Base-by-base conservation (phyloP, 371 early-diverging fungal genomes). In the Mortierella sp. region DNA sequence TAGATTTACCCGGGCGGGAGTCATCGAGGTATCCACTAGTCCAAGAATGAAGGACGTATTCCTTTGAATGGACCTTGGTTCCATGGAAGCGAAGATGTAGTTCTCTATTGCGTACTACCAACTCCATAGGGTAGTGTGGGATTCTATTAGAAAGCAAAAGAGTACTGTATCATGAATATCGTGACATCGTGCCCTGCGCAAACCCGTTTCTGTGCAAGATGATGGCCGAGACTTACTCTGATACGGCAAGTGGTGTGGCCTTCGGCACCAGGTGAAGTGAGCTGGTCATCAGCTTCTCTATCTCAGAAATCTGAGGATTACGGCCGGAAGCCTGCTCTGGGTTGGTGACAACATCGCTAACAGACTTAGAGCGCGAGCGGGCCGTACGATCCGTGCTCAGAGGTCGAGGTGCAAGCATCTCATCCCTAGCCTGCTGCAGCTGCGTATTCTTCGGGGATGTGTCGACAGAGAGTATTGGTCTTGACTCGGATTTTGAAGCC, bases 1-100 rank as follows among this genome's bases (percentile, higher is more conserved):
- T 70, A 0, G 78, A 66, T 7, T 61, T 64, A 19, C 43, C 69
- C 3, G 78, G 54, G 5, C 78, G 70, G 14, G 62, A 57, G 31
- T 70, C 57, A 43, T 76, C 78, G 11, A 51, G 27, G 28, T 65
- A 76, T 7, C 70, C 78, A 19, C 78, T 70, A 21, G 78, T 61
- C 78, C 78, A 76, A 14, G 78, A 76, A 37, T 76, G 78, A n/a
- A 76, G 58, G 1, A 76, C 78, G n/a, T 70, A 76, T 50, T 76
- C 78, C 37, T 61, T 76, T 7, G 70, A 65, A 17, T 65, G 78
- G 5, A 76, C 58, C 37, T 70, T 70, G n/a, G 78, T 76, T 46
- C 78, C 70, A 42, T 70, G 70, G 51, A 76, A 76, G 11, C 66
- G 64, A 43, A 65, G 27, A 37, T 76, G 78, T 5, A 76, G 59